Percentiles rank a stretch among this genome's conserved stretches.
Conservation (phyloP, 78 protist genomes). For the Isochrysis galbana region DNA sequence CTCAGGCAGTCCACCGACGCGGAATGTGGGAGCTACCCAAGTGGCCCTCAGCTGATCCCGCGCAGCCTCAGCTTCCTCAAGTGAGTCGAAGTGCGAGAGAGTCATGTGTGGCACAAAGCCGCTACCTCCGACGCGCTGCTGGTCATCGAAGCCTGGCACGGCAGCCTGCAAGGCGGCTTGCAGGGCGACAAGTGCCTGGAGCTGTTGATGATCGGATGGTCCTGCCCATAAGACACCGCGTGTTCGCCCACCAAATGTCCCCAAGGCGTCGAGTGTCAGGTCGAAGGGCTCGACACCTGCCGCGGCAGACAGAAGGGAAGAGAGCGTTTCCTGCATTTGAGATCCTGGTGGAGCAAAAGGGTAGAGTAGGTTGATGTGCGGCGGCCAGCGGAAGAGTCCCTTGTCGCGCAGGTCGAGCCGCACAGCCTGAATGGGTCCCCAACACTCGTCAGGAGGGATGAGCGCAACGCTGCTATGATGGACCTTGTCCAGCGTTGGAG, state of each 20-base stretch:
- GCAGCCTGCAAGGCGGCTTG: not conserved
- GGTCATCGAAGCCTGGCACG: not conserved
- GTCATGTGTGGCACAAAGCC: conserved; percentile 25
- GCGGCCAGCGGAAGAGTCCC: conserved; percentile 37
- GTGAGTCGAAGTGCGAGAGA: not conserved
- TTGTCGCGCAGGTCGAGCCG: not conserved
- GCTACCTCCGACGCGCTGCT: not conserved
- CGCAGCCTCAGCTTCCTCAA: not conserved
- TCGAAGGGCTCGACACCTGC: not conserved
- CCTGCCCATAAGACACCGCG: not conserved
- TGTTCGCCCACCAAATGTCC: not conserved
- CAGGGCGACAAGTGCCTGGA: not conserved
- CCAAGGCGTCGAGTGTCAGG: not conserved
- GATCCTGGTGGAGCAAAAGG: not conserved
- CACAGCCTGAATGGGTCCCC: not conserved
- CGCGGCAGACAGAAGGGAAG: not conserved
- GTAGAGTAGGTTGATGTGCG: conserved; percentile 36
- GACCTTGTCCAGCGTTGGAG: too few relatives aligned
- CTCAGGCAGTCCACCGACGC: not conserved
- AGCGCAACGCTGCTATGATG: not conserved
- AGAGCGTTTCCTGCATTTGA: not conserved
- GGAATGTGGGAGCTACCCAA: not conserved
- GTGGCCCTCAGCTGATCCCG: not conserved
- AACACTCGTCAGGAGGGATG: conserved; percentile 2
- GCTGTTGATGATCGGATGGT: not conserved